Percentiles rank a stretch among this genome's conserved stretches.
phyloP scores from a whole-genome alignment of 805 yeast species.

The Starmerella gropengiesseri region DNA sequence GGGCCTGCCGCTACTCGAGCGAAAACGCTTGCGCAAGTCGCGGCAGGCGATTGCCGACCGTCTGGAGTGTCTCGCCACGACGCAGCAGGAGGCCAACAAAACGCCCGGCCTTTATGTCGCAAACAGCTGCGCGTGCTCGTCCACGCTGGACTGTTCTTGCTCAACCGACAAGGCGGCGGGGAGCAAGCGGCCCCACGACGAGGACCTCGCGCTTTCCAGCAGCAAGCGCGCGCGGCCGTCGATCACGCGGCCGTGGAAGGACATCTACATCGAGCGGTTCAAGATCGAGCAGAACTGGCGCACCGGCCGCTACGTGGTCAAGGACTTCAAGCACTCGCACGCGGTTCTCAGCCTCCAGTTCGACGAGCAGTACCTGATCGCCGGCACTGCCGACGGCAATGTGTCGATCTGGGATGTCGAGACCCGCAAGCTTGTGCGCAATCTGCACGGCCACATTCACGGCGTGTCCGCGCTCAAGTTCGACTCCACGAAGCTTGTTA shows the following conservation, averaged over 20 bases:
- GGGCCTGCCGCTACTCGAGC: conserved; percentile 93
- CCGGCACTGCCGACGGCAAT: conserved; percentile 86
- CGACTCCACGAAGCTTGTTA: conserved; percentile 78
- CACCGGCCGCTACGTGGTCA: conserved; percentile 56
- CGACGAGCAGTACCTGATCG: conserved; percentile 65
- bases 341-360: conserved; percentile 72
- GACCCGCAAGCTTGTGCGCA: conserved; percentile 62
- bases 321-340: conserved; percentile 48
- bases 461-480: conserved; percentile 79
- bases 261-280: conserved; percentile 81
- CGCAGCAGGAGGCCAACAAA: background rate
- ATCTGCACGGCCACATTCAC: conserved; percentile 78
- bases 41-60: conserved; percentile 27
- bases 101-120: conserved; percentile 1
- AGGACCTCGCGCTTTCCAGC: background rate
- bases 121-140: background rate
- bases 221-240: background rate
- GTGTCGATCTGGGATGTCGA: conserved; percentile 88
- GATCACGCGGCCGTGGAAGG: conserved; percentile 80
- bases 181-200: background rate
- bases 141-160: background rate
- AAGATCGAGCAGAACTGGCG: conserved; percentile 94
- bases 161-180: background rate
- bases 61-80: conserved; percentile 15
- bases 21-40: conserved; percentile 38